Conservation (phyloP, 805 yeast species). For the Brettanomyces naardenensis region DNA sequence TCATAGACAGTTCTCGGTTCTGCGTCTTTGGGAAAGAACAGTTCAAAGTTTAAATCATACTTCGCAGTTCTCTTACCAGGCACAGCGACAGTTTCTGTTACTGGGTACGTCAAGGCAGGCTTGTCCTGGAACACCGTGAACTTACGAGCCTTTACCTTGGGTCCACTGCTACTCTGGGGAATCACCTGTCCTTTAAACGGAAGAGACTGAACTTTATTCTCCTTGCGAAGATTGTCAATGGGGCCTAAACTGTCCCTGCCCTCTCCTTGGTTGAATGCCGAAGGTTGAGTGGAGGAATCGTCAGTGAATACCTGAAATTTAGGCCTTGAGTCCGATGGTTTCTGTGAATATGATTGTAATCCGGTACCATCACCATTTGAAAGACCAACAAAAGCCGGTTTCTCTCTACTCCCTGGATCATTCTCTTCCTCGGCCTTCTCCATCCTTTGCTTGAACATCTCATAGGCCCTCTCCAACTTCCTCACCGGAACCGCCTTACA, state of each 20-base stretch:
- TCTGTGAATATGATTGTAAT: slow-evolving; percentile 8
- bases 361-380: slow-evolving; percentile 21
- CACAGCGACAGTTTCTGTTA: slow-evolving; percentile 40
- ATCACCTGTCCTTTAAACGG: slow-evolving; percentile 11
- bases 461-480: slow-evolving; percentile 35
- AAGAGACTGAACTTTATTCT: slow-evolving; percentile 35
- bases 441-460: slow-evolving; percentile 35
- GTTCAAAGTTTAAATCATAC: slow-evolving; percentile 50
- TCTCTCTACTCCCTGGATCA: slow-evolving; percentile 5
- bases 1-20: slow-evolving; percentile 38
- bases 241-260: slow-evolving; percentile 45
- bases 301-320: slow-evolving; percentile 16
- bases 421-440: slow-evolving; percentile 23
- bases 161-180: slow-evolving; percentile 47
- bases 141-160: slow-evolving; percentile 25
- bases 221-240: slow-evolving; percentile 47
- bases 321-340: slow-evolving; percentile 10
- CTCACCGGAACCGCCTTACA: slow-evolving; percentile 57
- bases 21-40: slow-evolving; percentile 37
- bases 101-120: slow-evolving; percentile 26
- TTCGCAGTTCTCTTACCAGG: slow-evolving; percentile 57
- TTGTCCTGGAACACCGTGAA: slow-evolving; percentile 33
- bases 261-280: slow-evolving; percentile 6
- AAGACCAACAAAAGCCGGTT: slow-evolving; percentile 2
- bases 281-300: background rate